Evolutionary conservation across 805 yeast species (phyloP).

Genomic region (Candida adriatica): DNA sequence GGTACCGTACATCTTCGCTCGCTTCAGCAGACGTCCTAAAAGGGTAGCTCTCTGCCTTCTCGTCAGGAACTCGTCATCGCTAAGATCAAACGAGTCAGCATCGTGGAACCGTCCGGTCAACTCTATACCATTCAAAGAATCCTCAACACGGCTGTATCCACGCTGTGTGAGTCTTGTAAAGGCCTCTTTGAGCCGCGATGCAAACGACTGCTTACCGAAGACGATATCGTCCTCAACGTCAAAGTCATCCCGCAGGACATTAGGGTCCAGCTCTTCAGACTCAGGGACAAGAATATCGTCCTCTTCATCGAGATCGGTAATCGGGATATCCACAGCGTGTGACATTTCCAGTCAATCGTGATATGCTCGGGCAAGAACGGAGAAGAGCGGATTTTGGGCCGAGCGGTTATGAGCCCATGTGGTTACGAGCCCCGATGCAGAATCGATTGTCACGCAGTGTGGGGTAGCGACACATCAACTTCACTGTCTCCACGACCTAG

Average conservation of each 20-base stretch:
- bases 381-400: too few relatives aligned
- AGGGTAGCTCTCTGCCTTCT: slow-evolving; percentile 14
- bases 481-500: too few relatives aligned
- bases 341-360: too few relatives aligned
- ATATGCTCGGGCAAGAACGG: too few relatives aligned
- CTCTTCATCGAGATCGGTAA: slow-evolving; percentile 43
- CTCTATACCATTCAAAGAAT: slow-evolving; percentile 20
- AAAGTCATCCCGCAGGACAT: slow-evolving; percentile 21
- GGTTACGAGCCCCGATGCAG: too few relatives aligned
- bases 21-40: not conserved
- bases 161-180: slow-evolving; percentile 4
- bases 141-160: slow-evolving; percentile 14
- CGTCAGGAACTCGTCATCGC: slow-evolving; percentile 22
- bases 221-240: slow-evolving; percentile 12
- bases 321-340: slow-evolving; percentile 46
- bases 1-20: slow-evolving; percentile 5
- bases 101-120: slow-evolving; percentile 12
- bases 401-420: too few relatives aligned
- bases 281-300: slow-evolving; percentile 26
- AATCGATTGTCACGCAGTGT: too few relatives aligned
- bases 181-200: slow-evolving; percentile 8
- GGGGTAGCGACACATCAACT: too few relatives aligned
- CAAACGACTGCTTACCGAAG: slow-evolving; percentile 7
- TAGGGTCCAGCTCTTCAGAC: slow-evolving; percentile 18
- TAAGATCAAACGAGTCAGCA: slow-evolving; percentile 22